These are phyloP conservation scores for Inga leiocalycina DNA, from an alignment of 306 rosid genomes.

Conservation along the genomic window DNA sequence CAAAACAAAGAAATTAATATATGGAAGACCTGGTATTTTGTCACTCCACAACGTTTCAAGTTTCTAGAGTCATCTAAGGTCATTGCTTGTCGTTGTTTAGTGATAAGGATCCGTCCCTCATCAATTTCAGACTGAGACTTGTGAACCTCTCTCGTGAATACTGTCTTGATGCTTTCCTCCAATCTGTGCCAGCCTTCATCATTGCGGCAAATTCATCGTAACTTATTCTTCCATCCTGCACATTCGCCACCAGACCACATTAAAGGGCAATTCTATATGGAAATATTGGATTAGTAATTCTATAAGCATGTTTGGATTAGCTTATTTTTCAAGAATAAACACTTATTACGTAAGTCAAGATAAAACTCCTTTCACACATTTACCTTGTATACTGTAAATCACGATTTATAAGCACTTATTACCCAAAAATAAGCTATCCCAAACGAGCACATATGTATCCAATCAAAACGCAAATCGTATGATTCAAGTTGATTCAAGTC, in stretches of 20 bases:
- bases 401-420: too few species aligned
- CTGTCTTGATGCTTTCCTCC: conserved; percentile 97
- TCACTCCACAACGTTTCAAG: conserved; percentile 23
- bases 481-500: not conserved
- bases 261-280: not conserved
- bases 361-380: too few species aligned
- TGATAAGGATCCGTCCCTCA: conserved; percentile 71
- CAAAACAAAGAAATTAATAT: not conserved
- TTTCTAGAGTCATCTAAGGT: conserved; percentile 37
- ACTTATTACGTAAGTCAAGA: too few species aligned
- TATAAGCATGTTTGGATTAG: not conserved
- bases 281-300: not conserved
- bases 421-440: too few species aligned
- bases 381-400: too few species aligned
- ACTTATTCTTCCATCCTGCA: conserved; percentile 89
- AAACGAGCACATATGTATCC: not conserved
- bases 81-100: conserved; percentile 27
- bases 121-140: conserved; percentile 66
- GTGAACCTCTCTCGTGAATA: conserved; percentile 90
- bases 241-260: conserved; percentile 2
- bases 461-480: not conserved
- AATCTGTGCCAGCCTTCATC: conserved; percentile 97
- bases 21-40: conserved; percentile 30
- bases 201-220: conserved; percentile 82
- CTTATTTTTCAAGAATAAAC: too few species aligned